Conservation (phyloP, 306 rosid species). For the Rubus idaeus region DNA sequence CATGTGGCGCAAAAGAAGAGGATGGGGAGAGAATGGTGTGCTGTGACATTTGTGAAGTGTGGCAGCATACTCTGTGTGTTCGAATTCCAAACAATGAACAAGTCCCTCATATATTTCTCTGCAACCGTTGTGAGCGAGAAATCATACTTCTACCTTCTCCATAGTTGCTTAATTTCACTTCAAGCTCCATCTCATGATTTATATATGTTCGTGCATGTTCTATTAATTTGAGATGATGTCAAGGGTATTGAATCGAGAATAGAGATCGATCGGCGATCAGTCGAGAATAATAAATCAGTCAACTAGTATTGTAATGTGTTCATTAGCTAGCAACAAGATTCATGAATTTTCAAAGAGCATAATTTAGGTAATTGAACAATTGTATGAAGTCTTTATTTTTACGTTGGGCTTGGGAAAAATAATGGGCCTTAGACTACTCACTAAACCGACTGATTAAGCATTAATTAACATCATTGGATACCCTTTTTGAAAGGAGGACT, state of each 20-base stretch:
- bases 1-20: constrained; percentile 78
- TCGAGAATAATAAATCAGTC: background rate
- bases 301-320: background rate
- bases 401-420: background rate
- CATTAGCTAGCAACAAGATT: background rate
- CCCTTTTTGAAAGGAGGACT: no score
- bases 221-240: background rate
- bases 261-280: background rate
- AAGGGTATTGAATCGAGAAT: background rate
- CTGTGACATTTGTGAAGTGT: constrained; percentile 83
- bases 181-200: background rate
- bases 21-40: constrained; percentile 84
- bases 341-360: no score
- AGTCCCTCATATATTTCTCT: constrained; percentile 71
- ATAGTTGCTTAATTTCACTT: constrained; percentile 29
- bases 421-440: background rate
- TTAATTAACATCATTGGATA: background rate
- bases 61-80: constrained; percentile 83
- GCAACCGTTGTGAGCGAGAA: constrained; percentile 73
- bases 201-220: no score
- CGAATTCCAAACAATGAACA: constrained; percentile 63
- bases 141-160: constrained; percentile 53
- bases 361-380: no score
- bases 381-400: no score
- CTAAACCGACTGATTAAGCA: background rate